Evolutionary conservation across 148 eudicot genomes (phyloP), one percentile per base, ranked within the genome.

Genomic region (Spergularia marina): DNA sequence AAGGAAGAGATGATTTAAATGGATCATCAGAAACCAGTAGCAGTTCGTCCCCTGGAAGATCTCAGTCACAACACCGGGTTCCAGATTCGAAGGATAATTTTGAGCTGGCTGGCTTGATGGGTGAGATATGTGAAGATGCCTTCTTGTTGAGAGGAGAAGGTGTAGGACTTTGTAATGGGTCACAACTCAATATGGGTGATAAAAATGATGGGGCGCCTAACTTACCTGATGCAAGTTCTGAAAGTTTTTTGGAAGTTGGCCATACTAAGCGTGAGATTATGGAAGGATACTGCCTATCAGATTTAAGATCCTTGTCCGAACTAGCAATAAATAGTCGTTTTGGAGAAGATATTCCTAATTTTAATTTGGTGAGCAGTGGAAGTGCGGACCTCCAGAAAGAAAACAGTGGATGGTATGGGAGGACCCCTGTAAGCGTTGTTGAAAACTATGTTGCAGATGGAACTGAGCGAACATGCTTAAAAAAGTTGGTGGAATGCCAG

Each of bases 41-140:
- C 73, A 80, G 76, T 34, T 67, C 74, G 79, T 73, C 81, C 44
- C 81, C 90, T 65, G 74, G 84, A 71, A 73, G 68, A 78, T 77
- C 87, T 81, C 71, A 81, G 78, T 49, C 77, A 55, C 83, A 84
- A 56, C 85, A 84, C 77, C 58, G 76, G 67, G 70, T 39, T 77
- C 52, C 74, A 55, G 89, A 84, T 78, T 80, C 79, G 55, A 82
- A 72, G 57, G 82, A 80, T 57, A 73, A 73, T 40, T 71, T 83
- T 63, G 81, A 67, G 63, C 63, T 76, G 64, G 75, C 71, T 65
- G 86, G 85, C 76, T 85, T 89, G 84, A 90, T 95, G 94, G 90
- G 85, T 76, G 88, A 89, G 76, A 87, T 95, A 74, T 82, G 85
- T 85, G 98, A 95, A 83, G 88, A 91, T 78, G 97, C 93, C 71